Percentiles rank a stretch among this genome's conserved stretches.
Evolutionary conservation across 495 filamentous ascomycete species (phyloP).

Genomic region (Aspergillus egyptiacus): DNA sequence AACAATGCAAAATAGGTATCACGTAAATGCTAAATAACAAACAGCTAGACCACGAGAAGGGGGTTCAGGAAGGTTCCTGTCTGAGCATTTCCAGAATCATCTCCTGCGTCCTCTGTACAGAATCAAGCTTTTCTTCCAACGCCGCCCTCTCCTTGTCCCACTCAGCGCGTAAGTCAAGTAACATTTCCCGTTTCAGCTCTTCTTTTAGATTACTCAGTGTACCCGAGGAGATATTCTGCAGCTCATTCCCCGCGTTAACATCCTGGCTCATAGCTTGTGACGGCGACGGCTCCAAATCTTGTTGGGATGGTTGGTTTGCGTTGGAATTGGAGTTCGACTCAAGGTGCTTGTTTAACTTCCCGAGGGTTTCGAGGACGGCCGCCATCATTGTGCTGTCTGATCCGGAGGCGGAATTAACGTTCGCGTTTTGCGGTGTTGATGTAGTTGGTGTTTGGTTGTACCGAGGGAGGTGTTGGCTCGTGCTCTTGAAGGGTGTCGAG

Average conservation of each 20-base stretch:
- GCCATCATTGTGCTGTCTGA: conserved; percentile 23
- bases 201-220: conserved; percentile 24
- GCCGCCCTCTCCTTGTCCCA: conserved; percentile 29
- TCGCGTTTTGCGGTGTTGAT: background rate
- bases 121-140: conserved; percentile 35
- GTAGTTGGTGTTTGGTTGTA: background rate
- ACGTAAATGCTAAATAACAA: conserved; percentile 6
- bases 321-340: conserved; percentile 14
- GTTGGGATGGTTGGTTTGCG: background rate
- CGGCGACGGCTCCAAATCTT: background rate
- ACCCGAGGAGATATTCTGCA: background rate
- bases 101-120: conserved; percentile 40
- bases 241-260: too few species aligned
- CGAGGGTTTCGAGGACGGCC: conserved; percentile 34
- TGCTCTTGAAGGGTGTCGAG: conserved; percentile 6
- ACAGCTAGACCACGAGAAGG: background rate
- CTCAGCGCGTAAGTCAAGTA: conserved; percentile 26
- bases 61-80: conserved; percentile 34
- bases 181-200: conserved; percentile 35
- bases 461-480: background rate
- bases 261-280: background rate
- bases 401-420: background rate
- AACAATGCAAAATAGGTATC: conserved; percentile 10
- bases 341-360: conserved; percentile 36
- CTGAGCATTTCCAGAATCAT: conserved; percentile 44